Conservation (phyloP, 1,284 basidiomycete genomes). For the Termitomyces sp. region DNA sequence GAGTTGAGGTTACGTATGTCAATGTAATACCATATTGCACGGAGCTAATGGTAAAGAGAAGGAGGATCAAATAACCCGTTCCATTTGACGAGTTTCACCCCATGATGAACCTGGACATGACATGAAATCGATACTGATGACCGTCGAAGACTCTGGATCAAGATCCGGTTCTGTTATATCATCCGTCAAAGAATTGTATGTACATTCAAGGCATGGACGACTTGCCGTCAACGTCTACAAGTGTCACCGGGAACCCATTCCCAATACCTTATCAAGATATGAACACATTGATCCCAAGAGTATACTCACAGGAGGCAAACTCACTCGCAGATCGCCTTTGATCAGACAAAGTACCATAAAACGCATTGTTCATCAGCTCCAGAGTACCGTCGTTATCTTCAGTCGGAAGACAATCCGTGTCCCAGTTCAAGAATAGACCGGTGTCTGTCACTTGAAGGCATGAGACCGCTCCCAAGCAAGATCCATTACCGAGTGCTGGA, state of each 20-base stretch:
- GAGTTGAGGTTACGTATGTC: not conserved
- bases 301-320: not conserved
- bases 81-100: not conserved
- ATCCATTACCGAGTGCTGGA: constrained; percentile 32
- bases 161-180: constrained; percentile 1
- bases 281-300: not conserved
- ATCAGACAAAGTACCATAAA: constrained; percentile 9
- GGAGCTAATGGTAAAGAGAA: not conserved
- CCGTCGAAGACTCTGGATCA: constrained; percentile 10
- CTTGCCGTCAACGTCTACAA: constrained; percentile 13
- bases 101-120: not conserved
- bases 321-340: constrained; percentile 8
- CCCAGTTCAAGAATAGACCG: constrained; percentile 45
- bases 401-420: constrained; percentile 20
- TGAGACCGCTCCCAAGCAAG: constrained; percentile 32
- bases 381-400: not conserved
- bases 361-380: constrained; percentile 2
- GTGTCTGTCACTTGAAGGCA: constrained; percentile 59
- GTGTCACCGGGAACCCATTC: constrained; percentile 5
- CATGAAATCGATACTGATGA: constrained; percentile 12
- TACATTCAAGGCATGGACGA: not conserved
- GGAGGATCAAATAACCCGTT: not conserved
- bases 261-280: not conserved
- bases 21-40: not conserved
- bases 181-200: not conserved